Conservation (phyloP, 306 rosid species). For the Prunus mongolica region DNA sequence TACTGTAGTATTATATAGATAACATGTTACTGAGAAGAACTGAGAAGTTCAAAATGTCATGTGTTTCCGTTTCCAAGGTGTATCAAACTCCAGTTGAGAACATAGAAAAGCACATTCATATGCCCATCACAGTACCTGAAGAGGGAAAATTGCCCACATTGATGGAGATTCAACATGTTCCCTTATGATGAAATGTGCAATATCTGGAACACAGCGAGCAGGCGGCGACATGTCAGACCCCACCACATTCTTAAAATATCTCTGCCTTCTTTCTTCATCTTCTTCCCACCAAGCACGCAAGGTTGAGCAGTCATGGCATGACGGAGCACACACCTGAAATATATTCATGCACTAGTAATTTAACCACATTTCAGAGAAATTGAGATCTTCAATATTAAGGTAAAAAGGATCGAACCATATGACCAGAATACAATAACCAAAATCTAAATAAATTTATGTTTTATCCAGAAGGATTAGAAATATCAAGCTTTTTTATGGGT, state of each 20-base stretch:
- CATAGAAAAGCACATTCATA: not conserved
- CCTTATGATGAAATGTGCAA: slow-evolving; percentile 58
- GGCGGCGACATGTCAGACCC: slow-evolving; percentile 71
- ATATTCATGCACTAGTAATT: not conserved
- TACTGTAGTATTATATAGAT: not conserved
- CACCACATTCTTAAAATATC: slow-evolving; percentile 59
- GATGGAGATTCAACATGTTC: slow-evolving; percentile 95
- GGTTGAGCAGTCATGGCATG: slow-evolving; percentile 95
- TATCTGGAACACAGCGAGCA: slow-evolving; percentile 64
- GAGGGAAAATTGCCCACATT: slow-evolving; percentile 99
- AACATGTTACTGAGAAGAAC: not conserved
- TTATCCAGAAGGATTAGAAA: not conserved
- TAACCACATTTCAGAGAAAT: slow-evolving; percentile 12
- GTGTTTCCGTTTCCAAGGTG: not conserved
- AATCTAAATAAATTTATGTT: not conserved
- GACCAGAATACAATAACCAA: not conserved
- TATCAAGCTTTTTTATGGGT: not conserved
- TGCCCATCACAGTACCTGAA: slow-evolving; percentile 61
- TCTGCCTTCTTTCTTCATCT: slow-evolving; percentile 82
- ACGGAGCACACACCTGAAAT: slow-evolving; percentile 90
- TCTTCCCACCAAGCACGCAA: slow-evolving; percentile 99
- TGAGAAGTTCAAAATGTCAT: not conserved
- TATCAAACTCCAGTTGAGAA: not conserved
- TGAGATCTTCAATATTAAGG: not conserved
- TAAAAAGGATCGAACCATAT: not conserved